Percentiles rank a stretch among this genome's conserved stretches.
Evolutionary conservation across 1,284 basidiomycete species (phyloP).

Genomic region (Ustilago shanxiensis): DNA sequence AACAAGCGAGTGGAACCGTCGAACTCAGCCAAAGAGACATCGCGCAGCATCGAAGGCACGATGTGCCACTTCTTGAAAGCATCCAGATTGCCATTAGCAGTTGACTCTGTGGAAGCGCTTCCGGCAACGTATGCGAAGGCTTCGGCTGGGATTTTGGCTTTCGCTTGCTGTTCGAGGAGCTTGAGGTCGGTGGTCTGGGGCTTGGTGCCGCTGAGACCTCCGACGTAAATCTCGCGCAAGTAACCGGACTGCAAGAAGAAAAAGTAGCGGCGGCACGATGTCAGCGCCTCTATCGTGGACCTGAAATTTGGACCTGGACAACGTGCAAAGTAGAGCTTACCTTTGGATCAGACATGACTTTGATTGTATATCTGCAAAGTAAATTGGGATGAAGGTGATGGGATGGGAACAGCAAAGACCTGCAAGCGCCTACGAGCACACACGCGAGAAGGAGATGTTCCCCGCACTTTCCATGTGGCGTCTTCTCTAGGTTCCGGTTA

Average conservation of each 20-base stretch:
- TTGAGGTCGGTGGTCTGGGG: constrained; percentile 48
- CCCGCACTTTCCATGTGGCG: constrained; percentile 8
- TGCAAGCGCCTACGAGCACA: neutral
- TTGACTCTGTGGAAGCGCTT: constrained; percentile 55
- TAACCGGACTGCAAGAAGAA: constrained; percentile 31
- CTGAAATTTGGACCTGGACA: no score
- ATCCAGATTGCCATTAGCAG: constrained; percentile 49
- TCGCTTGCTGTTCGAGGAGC: constrained; percentile 51
- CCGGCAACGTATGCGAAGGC: constrained; percentile 63
- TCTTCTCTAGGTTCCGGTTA: neutral
- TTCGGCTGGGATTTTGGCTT: constrained; percentile 45
- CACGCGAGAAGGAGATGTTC: neutral
- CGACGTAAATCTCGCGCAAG: constrained; percentile 61
- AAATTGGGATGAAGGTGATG: neutral
- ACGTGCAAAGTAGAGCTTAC: constrained; percentile 19
- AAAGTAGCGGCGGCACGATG: no score
- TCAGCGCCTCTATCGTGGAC: no score
- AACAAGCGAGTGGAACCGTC: constrained; percentile 43
- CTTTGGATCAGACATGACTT: constrained; percentile 40
- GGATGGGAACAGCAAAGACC: neutral
- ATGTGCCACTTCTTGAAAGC: constrained; percentile 57
- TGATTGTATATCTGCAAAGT: neutral
- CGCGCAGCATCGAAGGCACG: constrained; percentile 54
- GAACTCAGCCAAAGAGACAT: constrained; percentile 46
- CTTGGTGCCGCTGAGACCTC: constrained; percentile 37